A percentile compares a stretch with the other conserved stretches of the same genome.
phyloP scores from a whole-genome alignment of 208 protist species.

The Crithidia acanthocephali region DNA sequence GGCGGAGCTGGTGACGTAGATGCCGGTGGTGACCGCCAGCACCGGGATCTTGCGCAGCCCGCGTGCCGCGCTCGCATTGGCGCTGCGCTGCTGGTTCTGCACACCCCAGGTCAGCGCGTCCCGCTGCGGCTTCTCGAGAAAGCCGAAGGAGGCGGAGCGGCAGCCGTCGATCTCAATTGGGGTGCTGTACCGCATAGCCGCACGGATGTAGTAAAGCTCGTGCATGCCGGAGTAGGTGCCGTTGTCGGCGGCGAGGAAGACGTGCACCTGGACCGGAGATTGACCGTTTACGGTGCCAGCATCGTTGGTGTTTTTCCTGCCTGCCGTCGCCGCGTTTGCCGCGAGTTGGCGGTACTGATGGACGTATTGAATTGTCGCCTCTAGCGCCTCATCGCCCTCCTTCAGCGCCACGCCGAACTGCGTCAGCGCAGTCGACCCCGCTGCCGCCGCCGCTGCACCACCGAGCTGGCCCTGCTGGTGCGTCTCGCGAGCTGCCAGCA shows the following conservation, averaged over 20 bases:
- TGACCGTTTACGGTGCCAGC: not conserved
- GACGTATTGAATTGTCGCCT: slow-evolving; percentile 30
- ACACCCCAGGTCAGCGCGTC: slow-evolving; percentile 37
- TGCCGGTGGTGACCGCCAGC: slow-evolving; percentile 58
- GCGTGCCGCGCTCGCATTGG: slow-evolving; percentile 1
- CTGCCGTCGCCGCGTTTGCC: not conserved
- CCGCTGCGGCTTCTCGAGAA: slow-evolving; percentile 44
- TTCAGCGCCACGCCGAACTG: slow-evolving; percentile 33
- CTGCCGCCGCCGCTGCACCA: not conserved
- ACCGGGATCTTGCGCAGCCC: slow-evolving; percentile 38
- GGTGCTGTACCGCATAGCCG: slow-evolving; percentile 48
- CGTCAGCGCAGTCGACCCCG: slow-evolving; percentile 4
- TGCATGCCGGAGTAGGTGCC: slow-evolving; percentile 59
- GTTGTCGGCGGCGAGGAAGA: slow-evolving; percentile 67
- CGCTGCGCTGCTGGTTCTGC: slow-evolving; percentile 12
- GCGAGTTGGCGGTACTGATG: slow-evolving; percentile 27
- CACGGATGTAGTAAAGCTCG: slow-evolving; percentile 54
- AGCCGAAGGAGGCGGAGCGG: slow-evolving; percentile 47
- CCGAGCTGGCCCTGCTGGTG: slow-evolving; percentile 8
- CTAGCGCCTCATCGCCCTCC: slow-evolving; percentile 33
- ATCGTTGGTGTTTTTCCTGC: not conserved
- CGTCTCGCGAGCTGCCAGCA: slow-evolving; percentile 20
- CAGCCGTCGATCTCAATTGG: slow-evolving; percentile 40
- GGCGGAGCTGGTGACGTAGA: slow-evolving; percentile 41
- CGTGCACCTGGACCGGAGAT: slow-evolving; percentile 35